Evolutionary conservation across 352 stramenopile species (phyloP).

Genomic region (Aphanomyces astaci): DNA sequence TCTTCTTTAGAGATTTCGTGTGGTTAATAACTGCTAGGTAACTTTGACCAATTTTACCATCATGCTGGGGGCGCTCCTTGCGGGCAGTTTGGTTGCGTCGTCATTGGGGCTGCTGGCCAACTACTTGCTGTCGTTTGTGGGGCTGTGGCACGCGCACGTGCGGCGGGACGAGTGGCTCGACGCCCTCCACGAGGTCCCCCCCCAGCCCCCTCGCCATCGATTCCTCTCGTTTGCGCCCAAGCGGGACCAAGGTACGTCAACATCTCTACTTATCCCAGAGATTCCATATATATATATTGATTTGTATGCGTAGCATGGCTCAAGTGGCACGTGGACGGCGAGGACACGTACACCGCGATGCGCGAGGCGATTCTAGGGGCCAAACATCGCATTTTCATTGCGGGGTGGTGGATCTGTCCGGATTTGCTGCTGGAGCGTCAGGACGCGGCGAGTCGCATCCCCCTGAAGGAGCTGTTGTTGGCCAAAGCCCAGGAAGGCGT

Average conservation of each 20-base stretch:
- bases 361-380: slow-evolving; percentile 78
- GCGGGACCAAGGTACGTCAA: slow-evolving; percentile 26
- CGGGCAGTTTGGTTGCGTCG: slow-evolving; percentile 61
- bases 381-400: slow-evolving; percentile 86
- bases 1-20: slow-evolving; percentile 58
- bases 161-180: slow-evolving; percentile 74
- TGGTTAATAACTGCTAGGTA: slow-evolving; percentile 36
- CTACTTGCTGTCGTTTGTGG: slow-evolving; percentile 72
- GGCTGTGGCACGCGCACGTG: slow-evolving; percentile 76
- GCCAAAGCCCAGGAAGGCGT: slow-evolving; percentile 72
- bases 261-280: no score
- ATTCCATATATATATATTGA: neutral
- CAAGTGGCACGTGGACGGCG: slow-evolving; percentile 79
- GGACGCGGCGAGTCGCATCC: slow-evolving; percentile 53
- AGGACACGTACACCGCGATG: slow-evolving; percentile 83
- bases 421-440: slow-evolving; percentile 74
- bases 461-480: slow-evolving; percentile 68
- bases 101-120: slow-evolving; percentile 56
- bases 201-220: slow-evolving; percentile 52
- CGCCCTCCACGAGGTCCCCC: slow-evolving; percentile 50
- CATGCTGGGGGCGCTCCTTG: slow-evolving; percentile 63
- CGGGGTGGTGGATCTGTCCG: slow-evolving; percentile 84
- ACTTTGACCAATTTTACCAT: slow-evolving; percentile 49
- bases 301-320: slow-evolving; percentile 27
- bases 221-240: slow-evolving; percentile 76